phyloP scores from a whole-genome alignment of 805 yeast genomes.

The Saccharomycopsis amapae region DNA sequence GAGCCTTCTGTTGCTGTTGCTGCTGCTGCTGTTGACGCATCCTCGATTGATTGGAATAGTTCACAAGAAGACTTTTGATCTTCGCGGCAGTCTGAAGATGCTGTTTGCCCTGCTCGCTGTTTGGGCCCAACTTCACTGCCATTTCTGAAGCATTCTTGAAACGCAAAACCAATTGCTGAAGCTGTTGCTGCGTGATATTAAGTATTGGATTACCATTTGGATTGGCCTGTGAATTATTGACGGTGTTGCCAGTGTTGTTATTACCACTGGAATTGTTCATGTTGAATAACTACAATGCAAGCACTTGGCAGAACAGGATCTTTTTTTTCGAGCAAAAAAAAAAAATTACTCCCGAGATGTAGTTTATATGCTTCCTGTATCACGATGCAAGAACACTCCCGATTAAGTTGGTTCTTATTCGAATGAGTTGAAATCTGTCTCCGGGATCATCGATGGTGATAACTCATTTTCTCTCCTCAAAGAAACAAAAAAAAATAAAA shows the following conservation, averaged over 20 bases:
- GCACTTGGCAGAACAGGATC: too few species aligned
- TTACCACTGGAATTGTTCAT: background rate
- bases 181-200: constrained; percentile 13
- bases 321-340: too few species aligned
- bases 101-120: constrained; percentile 12
- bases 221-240: background rate
- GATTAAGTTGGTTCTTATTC: too few species aligned
- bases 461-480: too few species aligned
- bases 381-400: too few species aligned
- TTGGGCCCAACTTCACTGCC: constrained; percentile 10
- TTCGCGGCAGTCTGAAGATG: constrained; percentile 18
- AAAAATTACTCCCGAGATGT: too few species aligned
- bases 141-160: constrained; percentile 10
- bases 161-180: constrained; percentile 14
- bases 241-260: background rate
- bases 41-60: constrained; percentile 11
- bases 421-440: too few species aligned
- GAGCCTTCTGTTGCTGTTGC: constrained; percentile 13
- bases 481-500: too few species aligned
- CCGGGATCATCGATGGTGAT: too few species aligned
- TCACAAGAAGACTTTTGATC: constrained; percentile 15
- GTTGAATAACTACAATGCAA: too few species aligned
- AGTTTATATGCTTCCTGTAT: too few species aligned
- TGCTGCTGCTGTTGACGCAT: constrained; percentile 15
- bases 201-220: background rate